Percentiles rank a stretch among this genome's conserved stretches.
These are phyloP conservation scores for Cryphonectria radicalis DNA, from an alignment of 2,329 filamentous ascomycete genomes.

Conservation along the genomic window DNA sequence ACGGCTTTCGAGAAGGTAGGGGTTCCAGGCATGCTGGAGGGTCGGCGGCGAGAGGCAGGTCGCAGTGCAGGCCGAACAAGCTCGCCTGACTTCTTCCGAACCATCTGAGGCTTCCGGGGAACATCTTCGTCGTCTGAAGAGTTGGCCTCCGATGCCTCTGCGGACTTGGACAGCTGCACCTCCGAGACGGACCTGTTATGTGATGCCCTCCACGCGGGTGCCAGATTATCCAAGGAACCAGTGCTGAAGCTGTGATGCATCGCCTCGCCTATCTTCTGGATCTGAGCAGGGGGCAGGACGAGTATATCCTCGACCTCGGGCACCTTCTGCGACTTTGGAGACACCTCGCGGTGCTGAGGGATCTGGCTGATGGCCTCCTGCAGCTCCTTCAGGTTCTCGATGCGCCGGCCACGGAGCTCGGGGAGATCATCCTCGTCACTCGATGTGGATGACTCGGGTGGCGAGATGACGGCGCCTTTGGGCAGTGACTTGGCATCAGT, in stretches of 20 bases:
- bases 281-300: conserved; percentile 41
- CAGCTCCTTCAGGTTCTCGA: conserved; percentile 66
- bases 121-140: conserved; percentile 66
- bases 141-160: conserved; percentile 53
- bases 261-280: conserved; percentile 39
- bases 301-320: conserved; percentile 42
- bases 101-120: conserved; percentile 79
- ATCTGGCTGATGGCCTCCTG: conserved; percentile 84
- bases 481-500: conserved; percentile 76
- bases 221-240: conserved; percentile 48
- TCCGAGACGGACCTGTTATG: conserved; percentile 62
- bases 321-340: conserved; percentile 45
- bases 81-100: conserved; percentile 98
- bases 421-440: conserved; percentile 78
- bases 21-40: conserved; percentile 96
- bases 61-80: conserved; percentile 91
- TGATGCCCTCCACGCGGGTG: conserved; percentile 46
- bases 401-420: conserved; percentile 51
- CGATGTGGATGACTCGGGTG: conserved; percentile 80
- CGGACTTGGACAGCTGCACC: conserved; percentile 50
- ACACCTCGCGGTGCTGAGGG: conserved; percentile 65
- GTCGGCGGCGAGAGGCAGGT: conserved; percentile 75
- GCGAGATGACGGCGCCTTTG: conserved; percentile 83
- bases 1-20: conserved; percentile 95
- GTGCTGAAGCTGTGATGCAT: conserved; percentile 56